Evolutionary conservation across 2,329 filamentous ascomycete genomes (phyloP), one percentile per base, ranked within the genome.

Genomic region (Zalaria sp.): DNA sequence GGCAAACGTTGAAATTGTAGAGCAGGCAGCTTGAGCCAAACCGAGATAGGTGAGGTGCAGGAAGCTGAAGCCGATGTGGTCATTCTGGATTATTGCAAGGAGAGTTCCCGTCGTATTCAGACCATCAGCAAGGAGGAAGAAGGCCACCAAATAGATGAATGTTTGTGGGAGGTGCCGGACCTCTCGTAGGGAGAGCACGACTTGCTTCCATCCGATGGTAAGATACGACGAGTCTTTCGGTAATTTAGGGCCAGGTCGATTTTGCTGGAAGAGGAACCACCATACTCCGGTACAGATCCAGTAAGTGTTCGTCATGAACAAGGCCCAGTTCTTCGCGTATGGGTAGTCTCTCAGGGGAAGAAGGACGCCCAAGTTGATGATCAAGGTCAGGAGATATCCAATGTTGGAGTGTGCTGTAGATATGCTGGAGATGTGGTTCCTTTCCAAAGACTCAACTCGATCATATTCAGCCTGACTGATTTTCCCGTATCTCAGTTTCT

Each of bases 21-120:
- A 44, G 3, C 32, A 37, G 27, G 27, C 9, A 9, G 42, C 42
- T 27, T 44, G 42, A 8, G 32, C 25, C 5, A 44, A 8, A 7
- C 42, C 42, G 5, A 83, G 67, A 50, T 82, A 82, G 0, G 77
- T 81, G 4, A 81, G 56, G 38, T 75, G 68, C 27, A 82, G 61
- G 1, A 75, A 77, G 51, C 79, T 75, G 57, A 81, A 83, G 3
- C 68, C 65, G 3, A 82, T 75, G 4, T 81, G 69, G 31, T 66
- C 66, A 49, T 81, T 81, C 52, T 83, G 79, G 4, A 81, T 57
- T 0, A 77, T 82, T 0, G 62, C 67, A 27, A 83, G 75, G 25
- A 82, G 77, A 0, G 79, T 82, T 4, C 81, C 75, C 0, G 78
- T 81, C 0, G 79, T 83, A 54, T 82, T 81, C 27, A 82, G 64